Percentiles rank a stretch among this genome's conserved stretches.
Evolutionary conservation across 2,329 filamentous ascomycete species (phyloP).

Genomic region (Fusarium buharicum): DNA sequence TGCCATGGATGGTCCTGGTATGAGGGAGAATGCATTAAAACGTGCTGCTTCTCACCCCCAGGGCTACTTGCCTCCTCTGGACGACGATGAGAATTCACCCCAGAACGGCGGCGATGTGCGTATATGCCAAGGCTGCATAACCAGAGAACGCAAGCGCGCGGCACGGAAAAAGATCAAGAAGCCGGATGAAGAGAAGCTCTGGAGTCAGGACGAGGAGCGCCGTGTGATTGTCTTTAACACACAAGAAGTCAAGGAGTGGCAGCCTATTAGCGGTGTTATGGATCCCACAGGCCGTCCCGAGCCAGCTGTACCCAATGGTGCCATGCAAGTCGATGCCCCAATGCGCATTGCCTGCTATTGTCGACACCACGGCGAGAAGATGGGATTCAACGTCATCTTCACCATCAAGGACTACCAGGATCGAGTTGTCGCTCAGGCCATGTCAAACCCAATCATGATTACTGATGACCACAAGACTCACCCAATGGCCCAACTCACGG

Average conservation of each 20-base stretch:
- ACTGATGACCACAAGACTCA: constrained; percentile 98
- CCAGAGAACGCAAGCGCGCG: constrained; percentile 88
- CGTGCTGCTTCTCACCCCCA: constrained; percentile 58
- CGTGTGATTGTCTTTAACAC: constrained; percentile 93
- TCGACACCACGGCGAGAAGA: constrained; percentile 92
- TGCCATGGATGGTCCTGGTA: constrained; percentile 80
- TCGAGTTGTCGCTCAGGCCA: constrained; percentile 81
- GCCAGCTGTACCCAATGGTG: constrained; percentile 63
- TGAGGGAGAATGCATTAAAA: constrained; percentile 74
- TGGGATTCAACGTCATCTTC: constrained; percentile 92
- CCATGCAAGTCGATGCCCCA: constrained; percentile 82
- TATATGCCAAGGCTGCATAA: constrained; percentile 92
- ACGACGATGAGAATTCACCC: constrained; percentile 75
- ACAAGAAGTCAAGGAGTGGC: constrained; percentile 86
- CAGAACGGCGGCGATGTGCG: constrained; percentile 92
- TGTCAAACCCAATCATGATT: constrained; percentile 92
- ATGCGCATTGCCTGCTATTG: constrained; percentile 99
- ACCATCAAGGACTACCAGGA: constrained; percentile 86
- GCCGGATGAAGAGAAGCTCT: constrained; percentile 89
- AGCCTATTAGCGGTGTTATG: constrained; percentile 66
- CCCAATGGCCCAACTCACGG: constrained; percentile 46
- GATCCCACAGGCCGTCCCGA: constrained; percentile 56
- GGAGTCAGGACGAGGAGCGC: constrained; percentile 81
- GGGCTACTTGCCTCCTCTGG: constrained; percentile 50
- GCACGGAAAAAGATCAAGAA: constrained; percentile 94